Evolutionary conservation across 192 early-diverging fungal genomes (phyloP).

Genomic region (Linnemannia exigua): DNA sequence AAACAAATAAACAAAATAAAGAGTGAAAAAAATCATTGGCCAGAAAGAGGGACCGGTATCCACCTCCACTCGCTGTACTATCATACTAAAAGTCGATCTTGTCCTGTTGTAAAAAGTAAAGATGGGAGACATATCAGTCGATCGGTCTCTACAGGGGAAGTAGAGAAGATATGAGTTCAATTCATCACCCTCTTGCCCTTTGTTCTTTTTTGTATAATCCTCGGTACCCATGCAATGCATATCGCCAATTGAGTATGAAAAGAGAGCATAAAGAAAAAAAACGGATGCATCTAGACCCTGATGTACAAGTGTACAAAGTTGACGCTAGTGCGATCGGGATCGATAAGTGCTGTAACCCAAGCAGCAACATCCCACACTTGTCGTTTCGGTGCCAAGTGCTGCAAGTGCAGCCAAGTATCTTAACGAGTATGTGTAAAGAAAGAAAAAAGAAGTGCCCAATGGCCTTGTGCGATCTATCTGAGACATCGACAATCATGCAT

Average conservation of each 20-base stretch:
- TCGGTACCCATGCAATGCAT: background rate
- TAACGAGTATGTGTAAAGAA: background rate
- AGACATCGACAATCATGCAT: background rate
- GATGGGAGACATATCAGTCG: too few species aligned
- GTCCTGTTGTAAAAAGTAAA: too few species aligned
- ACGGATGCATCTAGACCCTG: conserved; percentile 10
- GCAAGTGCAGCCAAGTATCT: background rate
- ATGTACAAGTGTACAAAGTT: background rate
- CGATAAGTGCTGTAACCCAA: background rate
- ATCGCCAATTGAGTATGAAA: background rate
- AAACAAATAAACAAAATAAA: too few species aligned
- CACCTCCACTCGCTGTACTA: too few species aligned
- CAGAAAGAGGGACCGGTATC: too few species aligned
- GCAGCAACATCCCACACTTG: too few species aligned
- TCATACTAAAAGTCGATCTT: too few species aligned
- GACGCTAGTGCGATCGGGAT: background rate
- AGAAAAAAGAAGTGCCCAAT: background rate
- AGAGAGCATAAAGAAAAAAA: background rate
- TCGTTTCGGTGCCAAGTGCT: too few species aligned
- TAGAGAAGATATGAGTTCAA: too few species aligned
- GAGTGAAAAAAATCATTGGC: too few species aligned
- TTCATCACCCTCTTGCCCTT: background rate
- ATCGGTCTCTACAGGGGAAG: too few species aligned
- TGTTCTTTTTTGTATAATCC: background rate
- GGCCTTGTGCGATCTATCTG: background rate